A percentile compares a stretch with the other conserved stretches of the same genome.
These are phyloP conservation scores for Akanthomyces dipterigenus DNA, from an alignment of 2,329 filamentous ascomycete genomes.

Conservation along the genomic window DNA sequence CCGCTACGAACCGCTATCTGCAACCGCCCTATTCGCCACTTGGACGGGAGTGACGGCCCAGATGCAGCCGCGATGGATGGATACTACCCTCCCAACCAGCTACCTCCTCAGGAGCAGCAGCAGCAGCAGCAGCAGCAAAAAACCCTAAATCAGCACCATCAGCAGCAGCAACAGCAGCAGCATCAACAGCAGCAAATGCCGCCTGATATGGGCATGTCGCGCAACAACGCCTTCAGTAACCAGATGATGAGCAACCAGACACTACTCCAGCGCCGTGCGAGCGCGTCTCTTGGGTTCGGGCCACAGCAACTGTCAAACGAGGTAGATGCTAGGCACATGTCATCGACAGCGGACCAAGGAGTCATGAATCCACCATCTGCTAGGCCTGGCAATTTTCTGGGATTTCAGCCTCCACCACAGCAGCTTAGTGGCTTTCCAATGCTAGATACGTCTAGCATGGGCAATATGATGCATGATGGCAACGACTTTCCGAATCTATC, in stretches of 20 bases:
- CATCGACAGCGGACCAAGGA: neutral
- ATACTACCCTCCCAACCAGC: constrained; percentile 3
- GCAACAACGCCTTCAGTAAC: neutral
- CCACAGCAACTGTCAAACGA: neutral
- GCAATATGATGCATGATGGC: constrained; percentile 3
- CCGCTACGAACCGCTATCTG: neutral
- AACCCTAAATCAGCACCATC: neutral
- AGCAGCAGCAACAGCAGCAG: neutral
- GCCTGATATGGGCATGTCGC: neutral
- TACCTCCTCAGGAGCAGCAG: constrained; percentile 9
- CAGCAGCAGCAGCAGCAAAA: neutral
- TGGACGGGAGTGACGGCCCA: neutral
- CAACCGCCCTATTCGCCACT: neutral
- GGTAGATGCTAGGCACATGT: constrained; percentile 5
- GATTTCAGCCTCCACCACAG: neutral
- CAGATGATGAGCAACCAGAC: constrained; percentile 4
- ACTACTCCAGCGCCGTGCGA: constrained; percentile 6
- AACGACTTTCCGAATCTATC: constrained; percentile 1
- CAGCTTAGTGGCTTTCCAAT: constrained; percentile 2
- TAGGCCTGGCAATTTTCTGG: neutral
- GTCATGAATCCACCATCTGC: neutral
- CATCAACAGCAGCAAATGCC: constrained; percentile 3
- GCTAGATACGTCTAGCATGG: constrained; percentile 6
- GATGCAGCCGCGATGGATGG: constrained; percentile 12
- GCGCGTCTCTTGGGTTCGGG: constrained; percentile 1